These are phyloP conservation scores for Curvularia sp. DNA, from an alignment of 2,329 filamentous ascomycete species.

Conservation along the genomic window DNA sequence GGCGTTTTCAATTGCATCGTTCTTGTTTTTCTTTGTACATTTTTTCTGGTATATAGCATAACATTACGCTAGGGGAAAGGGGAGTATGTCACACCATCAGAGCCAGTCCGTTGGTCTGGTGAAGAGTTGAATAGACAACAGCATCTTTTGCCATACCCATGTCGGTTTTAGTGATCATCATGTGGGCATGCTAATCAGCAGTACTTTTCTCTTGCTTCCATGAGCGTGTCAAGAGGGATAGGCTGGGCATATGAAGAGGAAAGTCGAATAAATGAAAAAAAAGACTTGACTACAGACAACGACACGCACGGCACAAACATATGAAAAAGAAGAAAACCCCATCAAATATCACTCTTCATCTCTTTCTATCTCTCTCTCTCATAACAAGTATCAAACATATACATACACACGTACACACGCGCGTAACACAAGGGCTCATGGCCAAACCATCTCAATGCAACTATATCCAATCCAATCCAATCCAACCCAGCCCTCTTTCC, in stretches of 20 bases:
- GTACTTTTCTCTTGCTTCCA: neutral
- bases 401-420: neutral
- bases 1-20: conserved; percentile 1
- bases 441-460: too few species aligned
- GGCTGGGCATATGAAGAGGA: too few species aligned
- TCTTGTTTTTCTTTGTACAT: neutral
- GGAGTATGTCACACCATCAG: neutral
- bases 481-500: neutral
- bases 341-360: neutral
- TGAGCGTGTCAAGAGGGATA: too few species aligned
- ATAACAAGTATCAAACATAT: neutral
- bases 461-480: neutral
- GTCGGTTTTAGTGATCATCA: neutral
- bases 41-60: neutral
- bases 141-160: neutral
- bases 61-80: neutral
- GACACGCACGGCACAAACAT: too few species aligned
- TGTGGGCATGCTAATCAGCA: neutral
- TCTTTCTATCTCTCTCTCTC: neutral
- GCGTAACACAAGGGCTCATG: too few species aligned
- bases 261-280: neutral
- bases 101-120: neutral
- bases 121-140: neutral
- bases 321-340: too few species aligned
- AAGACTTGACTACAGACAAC: too few species aligned